Evolutionary conservation across 2,329 filamentous ascomycete genomes (phyloP), one percentile per base, ranked within the genome.

Genomic region (Alternaria burnsii): DNA sequence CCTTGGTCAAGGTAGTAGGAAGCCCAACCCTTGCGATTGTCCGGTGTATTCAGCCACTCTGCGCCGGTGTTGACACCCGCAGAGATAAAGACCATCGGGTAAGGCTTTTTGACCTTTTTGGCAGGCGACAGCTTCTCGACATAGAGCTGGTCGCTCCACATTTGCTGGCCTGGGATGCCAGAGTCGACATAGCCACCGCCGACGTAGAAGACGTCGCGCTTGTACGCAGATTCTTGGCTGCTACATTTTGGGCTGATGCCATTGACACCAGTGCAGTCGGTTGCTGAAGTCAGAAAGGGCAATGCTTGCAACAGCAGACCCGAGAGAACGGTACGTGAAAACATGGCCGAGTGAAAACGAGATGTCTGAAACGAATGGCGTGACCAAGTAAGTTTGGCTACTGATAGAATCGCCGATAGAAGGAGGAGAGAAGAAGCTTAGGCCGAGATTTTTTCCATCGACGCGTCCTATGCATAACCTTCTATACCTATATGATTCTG

Each of bases 121-220:
- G 52, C 41, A 7, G 69, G 69, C 16, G 69, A 62, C 12, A 71
- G 46, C 47, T 71, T 71, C 41, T 71, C 67, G 28, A 71, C 66
- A 28, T 71, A 71, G 24, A 70, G 32, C 32, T 58, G 61, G 36
- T 71, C 65, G 28, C 55, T 63, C 58, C 58, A 64, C 14, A 67
- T 58, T 28, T 64, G 66, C 32, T 68, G 58, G 40, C 68, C 63
- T 9, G 63, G 62, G 24, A 66, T 62, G 12, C 64, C 59, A n/a
- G 58, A 70, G 22, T 71, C 59, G 43, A 69, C 61, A 50, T 72
- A 73, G 43, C 63, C 48, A 51, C 70, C 68, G 16, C 71, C 70
- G n/a, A 73, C 58, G 54, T 72, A 73, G 53, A 72, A 72, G 30
- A 64, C 61, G 57, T 72, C 68, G 36, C 68, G 65, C 5, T 62